Evolutionary conservation across 1,284 basidiomycete species (phyloP), one percentile per base, ranked within the genome.

Genomic region (Sporisorium scitamineum): DNA sequence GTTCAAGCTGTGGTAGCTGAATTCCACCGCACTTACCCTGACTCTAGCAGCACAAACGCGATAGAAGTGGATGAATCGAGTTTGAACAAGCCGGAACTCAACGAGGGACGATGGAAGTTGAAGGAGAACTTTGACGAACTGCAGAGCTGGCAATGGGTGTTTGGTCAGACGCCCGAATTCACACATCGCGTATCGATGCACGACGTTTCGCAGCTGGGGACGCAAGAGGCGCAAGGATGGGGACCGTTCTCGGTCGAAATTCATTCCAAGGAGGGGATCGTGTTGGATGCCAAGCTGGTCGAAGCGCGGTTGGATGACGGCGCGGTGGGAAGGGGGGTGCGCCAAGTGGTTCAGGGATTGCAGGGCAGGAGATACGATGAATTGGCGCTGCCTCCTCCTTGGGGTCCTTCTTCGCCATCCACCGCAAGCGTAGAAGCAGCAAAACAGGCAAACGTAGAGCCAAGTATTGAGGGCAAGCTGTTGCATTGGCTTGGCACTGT

Each of bases 151-250:
- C 90, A 93, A 26, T 99, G 95, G 95, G 88, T 90, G 31, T 97
- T 91, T 81, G 96, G 95, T 0, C 93, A 97, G 84, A 97, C 95
- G 0, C 96, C 96, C 57, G 93, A 96, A 83, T 98, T 99, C 84
- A 92, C 85, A 0, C 87, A 88, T 68, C 42, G 54, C 1, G 61
- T 82, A 8, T 47, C 52, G 18, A 16, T 70, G 29, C 53, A 61
- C 13, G 54, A 69, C 24, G 54, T 51, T 20, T 34, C 37, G 24
- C 59, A 69, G 41, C 51, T 69, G 11, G 69, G 61, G 24, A 16
- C 34, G 13, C 10, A 37, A 1, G 16, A 52, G 8, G 13, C 16
- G 2, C 42, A 34, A 24, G 61, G 57, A 9, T 59, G 61, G 55
- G 73, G 63, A 5, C 31, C 61, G 4, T 76, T 79, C 24, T 53